Conservation (phyloP, 73 alveolate genomes). For the Paraurostyla sp. region DNA sequence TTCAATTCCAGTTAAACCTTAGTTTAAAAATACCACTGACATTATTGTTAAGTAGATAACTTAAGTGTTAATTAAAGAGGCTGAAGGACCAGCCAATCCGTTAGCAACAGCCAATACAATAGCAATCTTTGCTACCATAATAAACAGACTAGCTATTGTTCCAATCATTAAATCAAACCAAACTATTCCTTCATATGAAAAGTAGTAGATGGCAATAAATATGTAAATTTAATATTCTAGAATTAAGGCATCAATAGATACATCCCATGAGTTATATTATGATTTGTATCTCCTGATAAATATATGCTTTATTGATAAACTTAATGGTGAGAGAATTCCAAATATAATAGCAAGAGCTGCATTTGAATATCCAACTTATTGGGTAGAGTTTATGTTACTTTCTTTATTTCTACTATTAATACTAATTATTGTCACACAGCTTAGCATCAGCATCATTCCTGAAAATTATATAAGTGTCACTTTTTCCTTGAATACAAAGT, state of each 20-base stretch:
- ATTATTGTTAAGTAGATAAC: neutral
- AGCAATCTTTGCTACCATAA: neutral
- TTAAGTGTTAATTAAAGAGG: neutral
- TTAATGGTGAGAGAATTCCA: slow-evolving; percentile 23
- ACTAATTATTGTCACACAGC: slow-evolving; percentile 21
- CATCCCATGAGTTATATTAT: slow-evolving; percentile 45
- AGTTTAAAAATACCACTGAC: neutral
- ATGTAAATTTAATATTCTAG: slow-evolving; percentile 23
- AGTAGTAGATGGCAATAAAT: neutral
- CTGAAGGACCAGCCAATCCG: slow-evolving; percentile 52
- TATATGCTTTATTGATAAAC: slow-evolving; percentile 40
- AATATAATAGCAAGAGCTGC: neutral
- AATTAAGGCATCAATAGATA: slow-evolving; percentile 32
- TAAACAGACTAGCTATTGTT: slow-evolving; percentile 16
- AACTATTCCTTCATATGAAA: neutral
- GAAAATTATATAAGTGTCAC: neutral
- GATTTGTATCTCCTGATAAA: neutral
- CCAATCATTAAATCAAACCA: slow-evolving; percentile 7
- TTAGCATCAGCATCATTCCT: slow-evolving; percentile 34
- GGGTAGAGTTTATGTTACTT: neutral
- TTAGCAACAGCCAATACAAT: slow-evolving; percentile 50
- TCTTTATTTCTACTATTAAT: neutral
- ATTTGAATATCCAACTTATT: neutral
- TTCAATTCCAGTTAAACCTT: neutral
- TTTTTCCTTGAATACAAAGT: slow-evolving; percentile 27